phyloP scores from a whole-genome alignment of 345 rosid genomes.

The Eucalyptus guilfoylei region DNA sequence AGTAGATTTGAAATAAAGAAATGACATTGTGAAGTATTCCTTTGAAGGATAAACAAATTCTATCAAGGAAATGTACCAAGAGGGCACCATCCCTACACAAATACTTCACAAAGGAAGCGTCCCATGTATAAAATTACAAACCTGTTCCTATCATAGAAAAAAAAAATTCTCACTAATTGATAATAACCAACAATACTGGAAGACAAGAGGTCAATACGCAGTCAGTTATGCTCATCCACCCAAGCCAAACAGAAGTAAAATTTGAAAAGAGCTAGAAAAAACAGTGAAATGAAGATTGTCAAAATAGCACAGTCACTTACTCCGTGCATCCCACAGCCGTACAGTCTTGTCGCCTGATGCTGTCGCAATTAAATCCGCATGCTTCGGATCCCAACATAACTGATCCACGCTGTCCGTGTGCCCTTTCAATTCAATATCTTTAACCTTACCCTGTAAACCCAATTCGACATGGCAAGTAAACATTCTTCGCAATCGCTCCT shows the following conservation, averaged over 20 bases:
- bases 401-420: slow-evolving; percentile 99
- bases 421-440: slow-evolving; percentile 88
- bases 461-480: background rate
- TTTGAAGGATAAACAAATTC: background rate
- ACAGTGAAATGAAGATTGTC: background rate
- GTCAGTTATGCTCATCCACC: background rate
- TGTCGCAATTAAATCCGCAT: slow-evolving; percentile 85
- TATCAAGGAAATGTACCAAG: background rate
- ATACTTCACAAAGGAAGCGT: background rate
- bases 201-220: background rate
- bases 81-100: background rate
- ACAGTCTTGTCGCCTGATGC: slow-evolving; percentile 99
- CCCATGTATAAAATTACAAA: background rate
- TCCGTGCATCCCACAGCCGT: slow-evolving; percentile 97
- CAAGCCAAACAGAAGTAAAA: background rate
- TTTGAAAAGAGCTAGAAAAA: background rate
- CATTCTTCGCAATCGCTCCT: background rate
- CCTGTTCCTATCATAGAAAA: background rate
- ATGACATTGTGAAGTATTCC: background rate
- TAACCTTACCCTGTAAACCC: slow-evolving; percentile 60
- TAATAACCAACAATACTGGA: background rate
- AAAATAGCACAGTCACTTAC: slow-evolving; percentile 30
- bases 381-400: slow-evolving; percentile 98
- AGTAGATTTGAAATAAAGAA: background rate
- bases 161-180: background rate